These are phyloP conservation scores for Graphiopsis chlorocephala DNA, from an alignment of 2,329 filamentous ascomycete genomes.

Conservation along the genomic window DNA sequence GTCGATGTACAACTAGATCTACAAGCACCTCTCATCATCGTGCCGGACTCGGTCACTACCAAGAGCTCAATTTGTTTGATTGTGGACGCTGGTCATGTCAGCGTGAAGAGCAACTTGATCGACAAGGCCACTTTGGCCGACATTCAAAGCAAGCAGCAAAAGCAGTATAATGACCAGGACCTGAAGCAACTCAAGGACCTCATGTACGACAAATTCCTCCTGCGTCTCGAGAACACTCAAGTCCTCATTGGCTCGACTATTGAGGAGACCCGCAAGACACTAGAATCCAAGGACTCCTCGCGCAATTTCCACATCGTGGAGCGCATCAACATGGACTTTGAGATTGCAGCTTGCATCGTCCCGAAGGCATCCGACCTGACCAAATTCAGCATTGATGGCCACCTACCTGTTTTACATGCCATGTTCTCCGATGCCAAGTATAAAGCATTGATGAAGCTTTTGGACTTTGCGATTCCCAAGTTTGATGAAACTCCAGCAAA, in stretches of 20 bases:
- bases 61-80: conserved; percentile 84
- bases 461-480: conserved; percentile 90
- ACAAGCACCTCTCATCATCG: conserved; percentile 91
- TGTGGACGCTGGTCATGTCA: conserved; percentile 92
- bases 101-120: conserved; percentile 88
- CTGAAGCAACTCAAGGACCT: conserved; percentile 82
- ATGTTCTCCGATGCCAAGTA: conserved; percentile 94
- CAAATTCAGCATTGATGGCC: conserved; percentile 85
- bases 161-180: conserved; percentile 84
- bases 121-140: conserved; percentile 87
- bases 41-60: conserved; percentile 86
- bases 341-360: conserved; percentile 94
- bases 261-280: conserved; percentile 79
- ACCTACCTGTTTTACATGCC: conserved; percentile 86
- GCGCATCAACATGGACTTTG: conserved; percentile 94
- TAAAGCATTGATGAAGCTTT: conserved; percentile 92
- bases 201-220: conserved; percentile 96
- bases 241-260: conserved; percentile 93
- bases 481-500: conserved; percentile 49
- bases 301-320: conserved; percentile 87
- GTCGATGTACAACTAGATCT: conserved; percentile 95
- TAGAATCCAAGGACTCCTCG: conserved; percentile 62
- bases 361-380: conserved; percentile 92
- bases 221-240: conserved; percentile 92
- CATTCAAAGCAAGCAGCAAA: conserved; percentile 84